Conservation (phyloP, 1,139 yeast species). For the Arxiozyma telluris region DNA sequence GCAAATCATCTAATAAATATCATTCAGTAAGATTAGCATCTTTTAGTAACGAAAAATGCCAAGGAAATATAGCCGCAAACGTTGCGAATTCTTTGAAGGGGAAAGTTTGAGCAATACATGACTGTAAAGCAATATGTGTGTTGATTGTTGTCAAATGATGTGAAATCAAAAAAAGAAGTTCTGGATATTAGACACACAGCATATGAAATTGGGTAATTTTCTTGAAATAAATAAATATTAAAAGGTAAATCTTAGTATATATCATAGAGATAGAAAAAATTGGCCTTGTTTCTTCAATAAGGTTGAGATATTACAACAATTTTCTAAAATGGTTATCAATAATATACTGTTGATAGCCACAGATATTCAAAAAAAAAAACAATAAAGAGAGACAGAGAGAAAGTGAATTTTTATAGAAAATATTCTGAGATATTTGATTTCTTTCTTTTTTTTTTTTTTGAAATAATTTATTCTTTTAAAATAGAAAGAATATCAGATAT, state of each 20-base stretch:
- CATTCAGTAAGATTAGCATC: slow-evolving; percentile 32
- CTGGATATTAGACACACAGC: too few species aligned
- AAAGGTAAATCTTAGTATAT: too few species aligned
- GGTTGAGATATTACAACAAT: not conserved
- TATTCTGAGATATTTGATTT: too few species aligned
- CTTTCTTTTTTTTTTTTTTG: too few species aligned
- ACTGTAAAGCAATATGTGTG: slow-evolving; percentile 21
- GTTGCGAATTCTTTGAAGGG: slow-evolving; percentile 38
- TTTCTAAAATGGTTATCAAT: slow-evolving; percentile 6
- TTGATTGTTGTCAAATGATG: slow-evolving; percentile 16
- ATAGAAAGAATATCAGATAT: too few species aligned
- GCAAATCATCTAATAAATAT: slow-evolving; percentile 34
- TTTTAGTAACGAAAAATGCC: slow-evolving; percentile 34
- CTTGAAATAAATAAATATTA: too few species aligned
- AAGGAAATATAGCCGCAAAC: slow-evolving; percentile 36
- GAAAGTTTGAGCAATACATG: slow-evolving; percentile 31
- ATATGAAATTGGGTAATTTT: too few species aligned
- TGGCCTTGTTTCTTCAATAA: not conserved
- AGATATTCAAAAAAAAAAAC: not conserved
- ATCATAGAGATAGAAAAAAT: not conserved
- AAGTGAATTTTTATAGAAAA: too few species aligned
- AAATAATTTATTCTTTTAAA: not conserved
- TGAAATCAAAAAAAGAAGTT: too few species aligned
- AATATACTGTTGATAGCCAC: not conserved
- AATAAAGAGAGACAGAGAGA: too few species aligned